Evolutionary conservation across 2,329 filamentous ascomycete genomes (phyloP).

Genomic region (Biscogniauxia sp.): DNA sequence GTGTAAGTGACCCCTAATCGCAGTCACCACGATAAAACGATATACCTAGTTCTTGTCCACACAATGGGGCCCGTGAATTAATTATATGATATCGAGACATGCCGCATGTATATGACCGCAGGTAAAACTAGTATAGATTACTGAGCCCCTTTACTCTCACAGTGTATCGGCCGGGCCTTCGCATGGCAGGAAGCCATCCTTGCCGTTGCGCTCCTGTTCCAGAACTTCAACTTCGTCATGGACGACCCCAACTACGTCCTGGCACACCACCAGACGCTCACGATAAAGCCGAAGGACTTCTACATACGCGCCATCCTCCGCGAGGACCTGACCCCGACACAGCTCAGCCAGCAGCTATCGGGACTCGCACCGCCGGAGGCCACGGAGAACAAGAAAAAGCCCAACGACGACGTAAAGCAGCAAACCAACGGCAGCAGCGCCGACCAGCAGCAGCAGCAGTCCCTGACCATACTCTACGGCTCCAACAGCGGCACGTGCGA

Average conservation of each 20-base stretch:
- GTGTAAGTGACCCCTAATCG: conserved; percentile 11
- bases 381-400: conserved; percentile 16
- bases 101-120: no score
- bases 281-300: conserved; percentile 63
- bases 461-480: conserved; percentile 54
- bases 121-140: no score
- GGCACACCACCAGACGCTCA: conserved; percentile 54
- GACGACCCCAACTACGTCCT: conserved; percentile 61
- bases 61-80: no score
- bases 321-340: conserved; percentile 36
- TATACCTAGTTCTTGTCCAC: no score
- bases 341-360: conserved; percentile 20
- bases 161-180: conserved; percentile 52
- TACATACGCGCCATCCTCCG: conserved; percentile 58
- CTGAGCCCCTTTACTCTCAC: no score
- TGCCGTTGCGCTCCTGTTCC: conserved; percentile 56
- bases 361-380: conserved; percentile 3
- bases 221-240: conserved; percentile 67
- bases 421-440: conserved; percentile 11
- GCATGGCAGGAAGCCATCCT: conserved; percentile 54
- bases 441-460: conserved; percentile 41
- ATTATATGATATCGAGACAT: not conserved
- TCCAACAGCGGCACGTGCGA: conserved; percentile 59
- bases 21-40: not conserved
- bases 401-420: conserved; percentile 8